A percentile compares a stretch with the other conserved stretches of the same genome.
Evolutionary conservation across 305 asterid species (phyloP).

Genomic region (Nicotiana rustica): DNA sequence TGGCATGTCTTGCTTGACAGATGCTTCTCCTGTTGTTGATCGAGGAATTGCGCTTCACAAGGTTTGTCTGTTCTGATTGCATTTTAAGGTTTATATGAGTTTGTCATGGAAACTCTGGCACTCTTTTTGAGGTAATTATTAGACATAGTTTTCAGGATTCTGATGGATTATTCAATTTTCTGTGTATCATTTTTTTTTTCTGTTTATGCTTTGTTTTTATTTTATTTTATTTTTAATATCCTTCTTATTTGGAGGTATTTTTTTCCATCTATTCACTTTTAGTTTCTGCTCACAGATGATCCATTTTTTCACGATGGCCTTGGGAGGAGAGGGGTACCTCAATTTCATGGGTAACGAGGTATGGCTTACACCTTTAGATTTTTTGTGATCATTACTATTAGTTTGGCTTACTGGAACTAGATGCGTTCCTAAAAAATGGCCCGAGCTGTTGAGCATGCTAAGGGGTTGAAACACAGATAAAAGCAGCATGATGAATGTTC

Average conservation of each 20-base stretch:
- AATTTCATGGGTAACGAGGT: constrained; percentile 99
- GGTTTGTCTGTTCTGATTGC: constrained; percentile 58
- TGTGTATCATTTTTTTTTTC: not conserved
- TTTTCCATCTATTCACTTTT: constrained; percentile 17
- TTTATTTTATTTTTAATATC: not conserved
- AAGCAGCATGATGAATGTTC: constrained; percentile 8
- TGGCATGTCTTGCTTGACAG: constrained; percentile 89
- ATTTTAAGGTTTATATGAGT: constrained; percentile 23
- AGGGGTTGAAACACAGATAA: not conserved
- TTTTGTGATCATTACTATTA: constrained; percentile 15
- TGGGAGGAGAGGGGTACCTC: constrained; percentile 99
- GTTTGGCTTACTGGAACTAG: constrained; percentile 28
- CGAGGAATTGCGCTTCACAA: constrained; percentile 96
- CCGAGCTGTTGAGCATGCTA: constrained; percentile 6
- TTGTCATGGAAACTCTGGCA: not conserved
- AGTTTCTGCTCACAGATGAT: constrained; percentile 73
- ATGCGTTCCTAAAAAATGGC: constrained; percentile 5
- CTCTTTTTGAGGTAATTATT: not conserved
- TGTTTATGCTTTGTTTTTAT: constrained; percentile 25
- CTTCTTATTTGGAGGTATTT: constrained; percentile 26
- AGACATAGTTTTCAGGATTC: not conserved
- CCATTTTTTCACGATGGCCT: constrained; percentile 92
- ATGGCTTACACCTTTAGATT: constrained; percentile 27
- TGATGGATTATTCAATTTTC: constrained; percentile 14
- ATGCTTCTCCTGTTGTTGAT: constrained; percentile 83